Base-by-base conservation (phyloP, 2,329 filamentous ascomycete species). In the Botrytis porri region DNA sequence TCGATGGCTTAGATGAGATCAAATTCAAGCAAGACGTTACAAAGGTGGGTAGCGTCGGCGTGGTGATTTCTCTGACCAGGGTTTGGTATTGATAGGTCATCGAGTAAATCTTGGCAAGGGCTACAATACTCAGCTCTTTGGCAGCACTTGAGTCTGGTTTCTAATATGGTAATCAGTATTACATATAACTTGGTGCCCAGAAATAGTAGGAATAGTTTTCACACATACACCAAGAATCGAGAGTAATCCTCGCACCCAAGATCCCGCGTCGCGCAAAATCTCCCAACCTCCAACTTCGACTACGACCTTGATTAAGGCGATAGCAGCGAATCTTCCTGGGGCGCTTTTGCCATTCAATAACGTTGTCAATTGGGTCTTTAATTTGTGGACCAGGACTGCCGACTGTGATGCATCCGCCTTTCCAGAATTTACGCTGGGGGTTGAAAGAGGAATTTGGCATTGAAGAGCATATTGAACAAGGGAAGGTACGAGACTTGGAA, bases 221-320 rank as follows among this genome's bases (percentile, higher is more conserved):
- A 48, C 62, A 70, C 76, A 71, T 83, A 93, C 92, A 81, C 90
- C 90, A 54, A 98, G 81, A 71, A 97, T 88, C 1, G 88, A 87
- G 69, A 98, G 82, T 45, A 98, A 83, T n/a, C 89, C 90, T 77
- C 88, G 86, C 75, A 96, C 90, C 93, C 95, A 97, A 4, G 90
- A 86, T 78, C 90, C 89, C 48, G 88, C 89, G 70, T 89, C 89
- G 75, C 90, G 89, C 74, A 98, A 85, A 73, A 92, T 89, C 79
- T 97, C 93, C 89, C 92, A 94, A 63, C 94, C 94, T 37, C 94
- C 94, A 59, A 92, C 89, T 78, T 98, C 95, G 61, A 97, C 85
- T 7, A 91, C 85, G 6, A 92, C 88, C 83, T 98, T 98, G 81
- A 94, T 88, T 66, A 98, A 83, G 25, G 92, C 90, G 61, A 93